Conservation (phyloP, 1,284 basidiomycete species). For the Ceratobasidium sp. region DNA sequence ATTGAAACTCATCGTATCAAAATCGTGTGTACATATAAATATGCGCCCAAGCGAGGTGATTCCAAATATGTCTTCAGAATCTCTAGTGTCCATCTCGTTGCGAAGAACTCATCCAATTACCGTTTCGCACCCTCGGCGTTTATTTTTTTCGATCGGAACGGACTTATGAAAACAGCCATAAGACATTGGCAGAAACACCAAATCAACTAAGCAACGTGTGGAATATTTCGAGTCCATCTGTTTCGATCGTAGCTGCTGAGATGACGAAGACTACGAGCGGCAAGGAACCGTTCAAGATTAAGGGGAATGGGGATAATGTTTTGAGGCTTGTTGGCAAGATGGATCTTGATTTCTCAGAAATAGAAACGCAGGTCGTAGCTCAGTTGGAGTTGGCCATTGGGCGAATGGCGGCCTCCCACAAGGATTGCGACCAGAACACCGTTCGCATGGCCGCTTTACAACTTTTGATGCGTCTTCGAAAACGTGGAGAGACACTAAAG, state of each 20-base stretch:
- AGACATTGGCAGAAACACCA: too few species aligned
- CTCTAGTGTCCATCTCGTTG: too few species aligned
- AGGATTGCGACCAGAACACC: neutral
- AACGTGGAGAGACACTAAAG: neutral
- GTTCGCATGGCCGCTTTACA: slow-evolving; percentile 3
- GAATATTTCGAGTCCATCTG: neutral
- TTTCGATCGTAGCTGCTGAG: neutral
- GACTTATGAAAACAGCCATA: too few species aligned
- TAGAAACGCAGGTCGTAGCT: slow-evolving; percentile 1
- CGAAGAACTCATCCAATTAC: too few species aligned
- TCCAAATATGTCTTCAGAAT: too few species aligned
- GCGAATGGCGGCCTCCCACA: neutral
- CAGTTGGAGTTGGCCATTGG: slow-evolving; percentile 2
- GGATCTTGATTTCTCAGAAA: neutral
- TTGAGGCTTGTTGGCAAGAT: neutral
- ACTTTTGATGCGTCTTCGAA: neutral
- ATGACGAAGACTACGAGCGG: neutral
- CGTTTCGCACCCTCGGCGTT: too few species aligned
- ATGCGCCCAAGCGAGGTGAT: too few species aligned
- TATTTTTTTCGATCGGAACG: too few species aligned
- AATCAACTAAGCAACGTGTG: slow-evolving; percentile 6
- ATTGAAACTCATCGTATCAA: too few species aligned
- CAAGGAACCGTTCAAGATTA: neutral
- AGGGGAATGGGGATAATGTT: neutral
- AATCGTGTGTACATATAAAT: too few species aligned